Evolutionary conservation across 176 grass and related monocot species (phyloP).

Genomic region (Cenchrus fungigraminus): DNA sequence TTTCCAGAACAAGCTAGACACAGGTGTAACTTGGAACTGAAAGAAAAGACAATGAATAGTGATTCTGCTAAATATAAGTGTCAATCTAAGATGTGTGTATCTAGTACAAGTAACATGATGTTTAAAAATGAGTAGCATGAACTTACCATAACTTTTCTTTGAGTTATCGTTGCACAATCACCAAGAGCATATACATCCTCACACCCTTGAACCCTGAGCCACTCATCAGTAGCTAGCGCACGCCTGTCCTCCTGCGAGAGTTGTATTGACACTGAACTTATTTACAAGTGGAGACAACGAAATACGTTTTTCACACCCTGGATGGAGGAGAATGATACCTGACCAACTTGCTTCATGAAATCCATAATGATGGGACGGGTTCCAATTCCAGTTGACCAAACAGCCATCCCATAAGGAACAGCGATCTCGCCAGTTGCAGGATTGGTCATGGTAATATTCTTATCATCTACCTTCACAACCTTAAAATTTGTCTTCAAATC

Average conservation of each 20-base stretch:
- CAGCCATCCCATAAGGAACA: conserved; percentile 88
- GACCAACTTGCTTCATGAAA: conserved; percentile 94
- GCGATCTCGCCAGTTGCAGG: conserved; percentile 57
- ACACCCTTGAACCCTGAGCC: conserved; percentile 71
- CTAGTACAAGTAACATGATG: not conserved
- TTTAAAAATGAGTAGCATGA: not conserved
- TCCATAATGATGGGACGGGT: conserved; percentile 79
- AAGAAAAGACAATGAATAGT: not conserved
- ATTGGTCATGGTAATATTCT: conserved; percentile 79
- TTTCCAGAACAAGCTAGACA: not conserved
- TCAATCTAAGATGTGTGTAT: not conserved
- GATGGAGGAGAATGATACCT: conserved; percentile 46
- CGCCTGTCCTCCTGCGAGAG: conserved; percentile 58
- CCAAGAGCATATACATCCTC: conserved; percentile 73
- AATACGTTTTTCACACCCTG: not conserved
- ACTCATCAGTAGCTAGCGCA: conserved; percentile 78
- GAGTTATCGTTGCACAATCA: conserved; percentile 77
- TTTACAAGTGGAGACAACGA: not conserved
- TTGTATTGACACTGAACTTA: not conserved
- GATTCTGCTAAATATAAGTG: not conserved
- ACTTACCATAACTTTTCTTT: conserved; percentile 87
- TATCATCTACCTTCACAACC: conserved; percentile 87
- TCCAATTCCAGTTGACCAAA: conserved; percentile 96
- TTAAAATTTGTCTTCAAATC: conserved; percentile 86
- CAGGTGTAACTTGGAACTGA: not conserved